Conservation (phyloP, 768 basidiomycete genomes). For the Russula griseocarnosa region DNA sequence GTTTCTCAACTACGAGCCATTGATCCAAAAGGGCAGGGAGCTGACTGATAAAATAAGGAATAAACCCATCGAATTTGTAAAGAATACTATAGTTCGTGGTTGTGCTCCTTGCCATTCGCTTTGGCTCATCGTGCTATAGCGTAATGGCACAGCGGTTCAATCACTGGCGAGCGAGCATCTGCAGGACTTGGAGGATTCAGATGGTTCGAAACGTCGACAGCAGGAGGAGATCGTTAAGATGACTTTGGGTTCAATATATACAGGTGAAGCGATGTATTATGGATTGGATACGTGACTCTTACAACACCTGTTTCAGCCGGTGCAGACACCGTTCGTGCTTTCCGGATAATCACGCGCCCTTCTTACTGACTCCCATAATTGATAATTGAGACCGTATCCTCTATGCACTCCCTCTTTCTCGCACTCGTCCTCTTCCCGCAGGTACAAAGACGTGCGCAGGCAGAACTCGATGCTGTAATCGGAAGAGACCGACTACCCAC, state of each 20-base stretch:
- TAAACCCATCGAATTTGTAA: not conserved
- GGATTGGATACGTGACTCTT: not conserved
- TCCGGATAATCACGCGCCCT: not conserved
- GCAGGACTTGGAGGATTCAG: constrained; percentile 1
- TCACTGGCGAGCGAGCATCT: constrained; percentile 15
- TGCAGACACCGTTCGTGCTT: constrained; percentile 9
- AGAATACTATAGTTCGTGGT: not conserved
- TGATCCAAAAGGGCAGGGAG: not conserved
- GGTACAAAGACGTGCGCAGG: constrained; percentile 26
- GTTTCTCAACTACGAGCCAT: not conserved
- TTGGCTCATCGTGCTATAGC: not conserved
- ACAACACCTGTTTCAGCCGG: constrained; percentile 7
- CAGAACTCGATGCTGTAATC: constrained; percentile 32
- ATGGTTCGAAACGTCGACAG: not conserved
- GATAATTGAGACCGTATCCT: constrained; percentile 10
- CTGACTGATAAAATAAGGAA: not conserved
- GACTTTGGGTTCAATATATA: constrained; percentile 6
- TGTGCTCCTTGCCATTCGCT: not conserved
- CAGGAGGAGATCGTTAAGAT: not conserved
- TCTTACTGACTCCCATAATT: not conserved
- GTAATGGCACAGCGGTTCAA: constrained; percentile 6
- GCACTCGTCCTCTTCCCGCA: constrained; percentile 6
- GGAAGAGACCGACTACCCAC: constrained; percentile 33
- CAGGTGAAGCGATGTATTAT: not conserved
- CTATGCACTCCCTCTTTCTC: constrained; percentile 10